Conservation (phyloP, 2,329 filamentous ascomycete genomes). For the Hortaea sp. region DNA sequence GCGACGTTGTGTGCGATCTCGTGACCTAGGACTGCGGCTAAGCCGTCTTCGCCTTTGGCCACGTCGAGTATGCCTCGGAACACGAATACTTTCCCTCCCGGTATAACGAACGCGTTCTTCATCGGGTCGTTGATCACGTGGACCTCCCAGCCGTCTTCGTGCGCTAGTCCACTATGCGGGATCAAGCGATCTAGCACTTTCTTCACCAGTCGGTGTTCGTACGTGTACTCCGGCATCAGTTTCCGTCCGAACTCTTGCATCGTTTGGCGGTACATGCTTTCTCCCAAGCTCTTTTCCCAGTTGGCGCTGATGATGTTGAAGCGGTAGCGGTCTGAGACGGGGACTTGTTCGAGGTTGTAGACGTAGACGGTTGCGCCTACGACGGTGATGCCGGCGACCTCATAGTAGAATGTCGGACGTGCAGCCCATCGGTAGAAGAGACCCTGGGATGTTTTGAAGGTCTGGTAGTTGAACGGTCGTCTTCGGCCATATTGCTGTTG, state of each 20-base stretch:
- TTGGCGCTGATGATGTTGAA: slow-evolving; percentile 60
- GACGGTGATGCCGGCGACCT: slow-evolving; percentile 33
- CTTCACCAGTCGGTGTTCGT: slow-evolving; percentile 46
- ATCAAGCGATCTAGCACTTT: slow-evolving; percentile 58
- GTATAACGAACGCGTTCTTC: slow-evolving; percentile 68
- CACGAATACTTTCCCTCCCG: slow-evolving; percentile 70
- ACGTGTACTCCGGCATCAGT: slow-evolving; percentile 52
- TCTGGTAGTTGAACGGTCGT: slow-evolving; percentile 23
- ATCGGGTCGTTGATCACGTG: slow-evolving; percentile 59
- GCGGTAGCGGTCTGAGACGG: slow-evolving; percentile 54
- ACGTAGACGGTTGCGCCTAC: slow-evolving; percentile 50
- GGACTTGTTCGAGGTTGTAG: slow-evolving; percentile 60
- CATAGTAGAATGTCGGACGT: slow-evolving; percentile 38
- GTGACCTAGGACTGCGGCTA: slow-evolving; percentile 68
- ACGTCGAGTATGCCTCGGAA: slow-evolving; percentile 63
- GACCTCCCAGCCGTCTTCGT: slow-evolving; percentile 54
- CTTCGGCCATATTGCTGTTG: not conserved
- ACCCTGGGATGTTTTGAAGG: slow-evolving; percentile 14
- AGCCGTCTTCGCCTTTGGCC: slow-evolving; percentile 54
- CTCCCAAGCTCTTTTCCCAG: slow-evolving; percentile 44
- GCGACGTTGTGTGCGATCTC: slow-evolving; percentile 71
- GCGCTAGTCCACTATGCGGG: slow-evolving; percentile 52
- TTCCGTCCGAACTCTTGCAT: slow-evolving; percentile 44
- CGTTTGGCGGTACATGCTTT: slow-evolving; percentile 47
- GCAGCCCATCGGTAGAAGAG: slow-evolving; percentile 29